Evolutionary conservation across 257 asterid genomes (phyloP).

Genomic region (Lycium barbarum): DNA sequence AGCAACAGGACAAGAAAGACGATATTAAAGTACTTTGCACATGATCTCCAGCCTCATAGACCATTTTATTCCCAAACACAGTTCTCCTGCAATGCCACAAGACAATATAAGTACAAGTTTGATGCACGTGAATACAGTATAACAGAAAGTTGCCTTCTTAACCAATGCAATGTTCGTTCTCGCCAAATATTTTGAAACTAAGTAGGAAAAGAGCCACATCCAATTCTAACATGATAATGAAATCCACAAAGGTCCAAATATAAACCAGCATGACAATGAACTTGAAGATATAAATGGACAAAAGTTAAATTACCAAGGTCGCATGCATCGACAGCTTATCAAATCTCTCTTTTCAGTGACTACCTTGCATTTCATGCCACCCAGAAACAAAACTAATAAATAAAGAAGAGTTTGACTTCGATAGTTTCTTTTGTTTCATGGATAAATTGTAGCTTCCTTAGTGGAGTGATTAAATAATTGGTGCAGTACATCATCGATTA

Average conservation of each 20-base stretch:
- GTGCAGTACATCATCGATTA: not conserved
- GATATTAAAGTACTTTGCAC: not conserved
- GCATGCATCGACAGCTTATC: not conserved
- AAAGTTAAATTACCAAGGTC: not conserved
- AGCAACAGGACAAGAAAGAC: constrained; percentile 12
- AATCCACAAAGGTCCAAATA: not conserved
- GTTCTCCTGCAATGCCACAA: constrained; percentile 1
- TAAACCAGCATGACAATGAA: not conserved
- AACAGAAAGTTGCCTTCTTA: not conserved
- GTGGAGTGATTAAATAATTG: not conserved
- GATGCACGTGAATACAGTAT: not conserved
- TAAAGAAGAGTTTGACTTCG: not conserved
- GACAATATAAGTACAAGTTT: constrained; percentile 5
- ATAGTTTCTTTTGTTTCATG: not conserved
- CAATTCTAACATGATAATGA: not conserved
- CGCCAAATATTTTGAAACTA: not conserved
- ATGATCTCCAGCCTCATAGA: not conserved
- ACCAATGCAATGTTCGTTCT: not conserved
- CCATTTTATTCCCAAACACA: constrained; percentile 24
- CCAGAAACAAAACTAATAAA: not conserved
- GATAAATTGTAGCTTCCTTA: constrained; percentile 2
- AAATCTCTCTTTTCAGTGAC: not conserved
- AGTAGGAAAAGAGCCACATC: not conserved
- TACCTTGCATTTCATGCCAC: not conserved
- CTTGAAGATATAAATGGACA: not conserved